Evolutionary conservation across 2,329 filamentous ascomycete species (phyloP), one percentile per base, ranked within the genome.

Genomic region (Talaromyces verruculosus): DNA sequence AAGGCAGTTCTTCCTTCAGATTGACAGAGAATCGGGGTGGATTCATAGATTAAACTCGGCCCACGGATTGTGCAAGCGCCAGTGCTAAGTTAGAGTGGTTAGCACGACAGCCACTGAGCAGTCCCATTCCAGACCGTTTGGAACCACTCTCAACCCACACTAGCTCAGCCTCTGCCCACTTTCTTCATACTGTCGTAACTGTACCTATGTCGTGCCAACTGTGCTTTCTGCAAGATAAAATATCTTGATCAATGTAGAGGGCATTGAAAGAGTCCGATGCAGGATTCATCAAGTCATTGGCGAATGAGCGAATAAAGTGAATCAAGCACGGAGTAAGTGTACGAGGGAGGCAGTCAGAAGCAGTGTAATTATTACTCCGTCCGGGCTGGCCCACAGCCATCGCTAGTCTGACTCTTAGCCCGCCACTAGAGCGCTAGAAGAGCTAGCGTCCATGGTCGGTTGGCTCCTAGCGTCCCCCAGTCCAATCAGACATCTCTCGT

Each of bases 111-210:
- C 25, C 25, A 25, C 25, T 25, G 25, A 25, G 3, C 28, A 45
- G 60, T 51, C 60, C 60, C 60, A 25, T 47, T 53, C 19, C 60
- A 61, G 59, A 37, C 59, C 59, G 59, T 61, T 61, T 49, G 41
- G 30, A 22, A 33, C 28, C 59, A 47, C 58, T 35, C 13, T 30
- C 22, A 43, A 45, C 41, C 57, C 41, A 37, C 43, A 39, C 60
- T 62, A 62, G 60, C 60, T 62, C 59, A 62, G 60, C 60, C 43
- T 62, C 45, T 57, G 33, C 53, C 33, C 53, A 22, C 53, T 22
- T 37, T 57, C 33, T 39, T 57, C 13, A n/a, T 19, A 35, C 5
- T 25, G n/a, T n/a, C n/a, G n/a, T n/a, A n/a, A n/a, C n/a, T n/a
- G 11, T 22, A 37, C n/a, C 11, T 37, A 22, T 39, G 11, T 25